Base-by-base conservation (phyloP, 306 rosid species). In the Acacia confusa region DNA sequence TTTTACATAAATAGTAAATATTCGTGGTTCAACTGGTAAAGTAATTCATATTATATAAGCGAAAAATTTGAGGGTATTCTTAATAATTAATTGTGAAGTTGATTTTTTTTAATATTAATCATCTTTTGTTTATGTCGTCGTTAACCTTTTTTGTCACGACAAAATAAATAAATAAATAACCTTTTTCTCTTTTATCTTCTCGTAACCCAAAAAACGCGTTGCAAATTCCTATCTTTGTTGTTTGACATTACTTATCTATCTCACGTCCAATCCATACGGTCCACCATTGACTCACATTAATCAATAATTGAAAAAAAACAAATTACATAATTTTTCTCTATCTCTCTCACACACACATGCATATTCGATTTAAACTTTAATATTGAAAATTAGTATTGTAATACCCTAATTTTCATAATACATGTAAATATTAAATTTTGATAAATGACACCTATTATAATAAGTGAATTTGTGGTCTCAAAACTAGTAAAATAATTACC, bases 171-270 rank as follows among this genome's bases (percentile, higher is more conserved):
- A n/a, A n/a, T n/a, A n/a, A 25, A 3, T 0, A 15, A 0, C 41
- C 44, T 2, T 28, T 30, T 34, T 34, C 72, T n/a, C 30, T 75
- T 36, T 41, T 48, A 52, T 68, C 60, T 34, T 75, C 84, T 75
- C 67, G 38, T 71, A 65, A 28, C 84, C 84, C 86, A 76, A 84
- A 79, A 83, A 75, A 43, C 82, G 90, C 82, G 87, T 77, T 48
- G 14, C 72, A 77, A 60, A 70, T 44, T 70, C 66, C 41, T 34
- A 19, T 60, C 52, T 61, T 60, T 44, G 67, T 77, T 75, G 47
- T 80, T 81, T 55, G 78, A 47, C 41, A 34, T 64, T 67, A 38
- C 53, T 74, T 30, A 27, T 27, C 45, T 74, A 74, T 81, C 79
- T 81, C 89, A 86, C 85, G 78, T 83, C 85, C 86, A 41, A 63